These are phyloP conservation scores for Mycosarcoma maydis DNA, from an alignment of 1,284 basidiomycete species.

Conservation along the genomic window DNA sequence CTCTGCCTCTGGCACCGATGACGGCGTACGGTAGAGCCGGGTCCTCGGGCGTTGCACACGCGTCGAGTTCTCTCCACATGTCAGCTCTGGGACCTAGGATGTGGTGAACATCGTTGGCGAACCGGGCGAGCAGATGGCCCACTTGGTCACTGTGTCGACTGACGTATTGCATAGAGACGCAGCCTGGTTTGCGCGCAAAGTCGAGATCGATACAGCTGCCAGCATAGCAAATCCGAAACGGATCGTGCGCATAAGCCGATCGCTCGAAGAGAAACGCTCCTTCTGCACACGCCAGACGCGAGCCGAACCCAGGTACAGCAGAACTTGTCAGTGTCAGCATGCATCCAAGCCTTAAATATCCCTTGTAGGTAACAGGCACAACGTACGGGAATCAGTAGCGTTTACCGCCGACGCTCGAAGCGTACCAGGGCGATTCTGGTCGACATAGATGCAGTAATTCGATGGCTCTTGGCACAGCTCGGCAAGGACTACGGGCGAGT, in stretches of 20 bases:
- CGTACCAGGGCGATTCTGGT: slow-evolving; percentile 14
- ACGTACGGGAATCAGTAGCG: slow-evolving; percentile 36
- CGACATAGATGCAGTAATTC: slow-evolving; percentile 42
- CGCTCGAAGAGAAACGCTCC: slow-evolving; percentile 26
- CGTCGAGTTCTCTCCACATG: slow-evolving; percentile 9
- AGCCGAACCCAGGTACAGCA: no score
- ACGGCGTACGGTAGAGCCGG: slow-evolving; percentile 22
- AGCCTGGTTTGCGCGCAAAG: slow-evolving; percentile 6
- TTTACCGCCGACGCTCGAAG: slow-evolving; percentile 10
- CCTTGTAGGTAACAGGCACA: no score
- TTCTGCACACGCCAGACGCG: slow-evolving; percentile 8
- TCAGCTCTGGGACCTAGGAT: slow-evolving; percentile 12
- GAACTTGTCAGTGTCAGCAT: no score
- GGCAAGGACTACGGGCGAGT: slow-evolving; percentile 10
- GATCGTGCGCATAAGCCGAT: not conserved
- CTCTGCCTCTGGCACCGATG: slow-evolving; percentile 7
- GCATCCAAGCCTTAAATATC: no score
- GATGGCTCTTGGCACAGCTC: slow-evolving; percentile 5
- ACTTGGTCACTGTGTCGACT: not conserved
- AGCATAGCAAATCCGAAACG: slow-evolving; percentile 25
- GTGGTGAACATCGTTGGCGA: slow-evolving; percentile 9
- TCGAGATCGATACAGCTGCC: slow-evolving; percentile 23
- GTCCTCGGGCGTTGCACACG: slow-evolving; percentile 1
- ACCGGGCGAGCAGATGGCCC: slow-evolving; percentile 28
- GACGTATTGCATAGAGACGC: slow-evolving; percentile 15